Evolutionary conservation across 805 yeast genomes (phyloP).

Genomic region (Myxozyma sirexii): DNA sequence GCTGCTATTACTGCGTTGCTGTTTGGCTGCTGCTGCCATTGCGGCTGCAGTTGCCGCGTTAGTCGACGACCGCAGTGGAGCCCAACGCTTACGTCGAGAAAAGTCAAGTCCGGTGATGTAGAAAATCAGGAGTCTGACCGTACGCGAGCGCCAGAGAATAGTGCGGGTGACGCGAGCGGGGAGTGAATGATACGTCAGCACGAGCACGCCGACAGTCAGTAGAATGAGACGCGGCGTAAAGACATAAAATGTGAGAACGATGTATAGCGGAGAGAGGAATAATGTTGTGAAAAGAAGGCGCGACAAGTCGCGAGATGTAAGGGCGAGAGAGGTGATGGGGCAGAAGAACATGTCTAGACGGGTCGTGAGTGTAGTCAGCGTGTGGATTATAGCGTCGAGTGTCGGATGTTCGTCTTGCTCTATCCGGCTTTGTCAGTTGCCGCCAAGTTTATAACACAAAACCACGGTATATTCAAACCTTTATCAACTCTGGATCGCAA

Average conservation of each 20-base stretch:
- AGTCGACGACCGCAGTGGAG: neutral
- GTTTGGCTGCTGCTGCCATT: neutral
- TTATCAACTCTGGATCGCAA: constrained; percentile 35
- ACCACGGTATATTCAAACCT: constrained; percentile 2
- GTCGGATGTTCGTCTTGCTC: constrained; percentile 73
- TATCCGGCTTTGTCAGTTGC: neutral
- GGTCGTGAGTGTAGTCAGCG: constrained; percentile 71
- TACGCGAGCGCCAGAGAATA: constrained; percentile 79
- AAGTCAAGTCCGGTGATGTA: constrained; percentile 88
- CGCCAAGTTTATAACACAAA: neutral
- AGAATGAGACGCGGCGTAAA: constrained; percentile 71
- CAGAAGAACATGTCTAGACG: constrained; percentile 75
- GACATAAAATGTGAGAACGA: constrained; percentile 66
- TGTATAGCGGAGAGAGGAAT: constrained; percentile 82
- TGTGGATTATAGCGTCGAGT: constrained; percentile 79
- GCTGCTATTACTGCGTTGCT: neutral
- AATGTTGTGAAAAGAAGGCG: constrained; percentile 81
- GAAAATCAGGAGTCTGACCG: constrained; percentile 70
- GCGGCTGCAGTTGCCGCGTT: neutral
- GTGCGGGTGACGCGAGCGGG: constrained; percentile 83
- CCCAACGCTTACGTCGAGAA: constrained; percentile 25
- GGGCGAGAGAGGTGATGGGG: constrained; percentile 69
- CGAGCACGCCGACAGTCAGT: constrained; percentile 57
- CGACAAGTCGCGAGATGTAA: constrained; percentile 76
- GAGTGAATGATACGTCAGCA: constrained; percentile 82